phyloP scores from a whole-genome alignment of 2,329 filamentous ascomycete genomes.

The Graphiopsis chlorocephala region DNA sequence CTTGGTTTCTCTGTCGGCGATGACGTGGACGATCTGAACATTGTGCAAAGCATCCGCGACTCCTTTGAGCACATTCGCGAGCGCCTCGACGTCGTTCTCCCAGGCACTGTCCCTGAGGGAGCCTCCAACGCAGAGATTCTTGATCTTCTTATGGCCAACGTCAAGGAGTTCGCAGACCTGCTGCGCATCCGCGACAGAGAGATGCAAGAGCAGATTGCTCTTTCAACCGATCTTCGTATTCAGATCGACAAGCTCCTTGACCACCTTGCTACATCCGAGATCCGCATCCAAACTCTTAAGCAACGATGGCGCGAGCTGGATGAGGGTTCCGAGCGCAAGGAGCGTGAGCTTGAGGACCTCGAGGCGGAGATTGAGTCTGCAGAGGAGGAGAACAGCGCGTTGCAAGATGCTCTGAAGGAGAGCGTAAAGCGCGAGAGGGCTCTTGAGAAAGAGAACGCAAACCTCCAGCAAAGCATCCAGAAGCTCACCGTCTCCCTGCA shows the following conservation, averaged over 20 bases:
- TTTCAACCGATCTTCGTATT: conserved; percentile 34
- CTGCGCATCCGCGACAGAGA: conserved; percentile 37
- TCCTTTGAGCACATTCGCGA: conserved; percentile 42
- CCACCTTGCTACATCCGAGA: conserved; percentile 36
- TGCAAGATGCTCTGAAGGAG: conserved; percentile 27
- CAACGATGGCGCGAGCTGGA: conserved; percentile 38
- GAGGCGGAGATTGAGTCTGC: conserved; percentile 35
- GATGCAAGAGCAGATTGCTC: conserved; percentile 32
- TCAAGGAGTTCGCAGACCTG: conserved; percentile 36
- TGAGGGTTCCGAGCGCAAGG: conserved; percentile 37
- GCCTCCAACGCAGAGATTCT: conserved; percentile 42
- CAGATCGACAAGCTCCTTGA: conserved; percentile 38
- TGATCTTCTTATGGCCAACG: conserved; percentile 35
- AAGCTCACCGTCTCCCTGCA: conserved; percentile 40
- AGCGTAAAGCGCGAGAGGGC: conserved; percentile 24
- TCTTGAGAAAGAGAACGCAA: conserved; percentile 29
- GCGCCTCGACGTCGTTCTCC: conserved; percentile 41
- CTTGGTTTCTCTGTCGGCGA: conserved; percentile 37
- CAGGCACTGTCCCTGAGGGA: conserved; percentile 35
- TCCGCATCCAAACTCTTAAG: conserved; percentile 38
- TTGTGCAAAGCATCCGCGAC: conserved; percentile 41
- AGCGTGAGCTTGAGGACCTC: conserved; percentile 38
- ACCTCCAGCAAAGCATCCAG: conserved; percentile 37
- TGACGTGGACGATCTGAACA: conserved; percentile 32
- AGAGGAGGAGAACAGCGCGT: conserved; percentile 32